Evolutionary conservation across 108 stramenopile species (phyloP).

Genomic region (Pseudonitzschia multiseries): DNA sequence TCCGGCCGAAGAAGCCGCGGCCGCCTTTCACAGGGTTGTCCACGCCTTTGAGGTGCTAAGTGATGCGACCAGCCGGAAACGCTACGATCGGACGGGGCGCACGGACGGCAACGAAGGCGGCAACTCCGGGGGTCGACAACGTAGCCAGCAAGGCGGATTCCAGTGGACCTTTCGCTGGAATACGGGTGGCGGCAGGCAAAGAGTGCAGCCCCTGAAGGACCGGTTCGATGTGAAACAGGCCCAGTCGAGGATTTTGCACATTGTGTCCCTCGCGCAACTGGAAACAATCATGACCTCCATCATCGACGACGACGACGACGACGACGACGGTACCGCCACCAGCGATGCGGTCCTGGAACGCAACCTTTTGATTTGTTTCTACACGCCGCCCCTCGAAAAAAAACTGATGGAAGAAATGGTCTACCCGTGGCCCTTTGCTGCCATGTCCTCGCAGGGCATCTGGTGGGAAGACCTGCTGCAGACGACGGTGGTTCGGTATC

Average conservation of each 20-base stretch:
- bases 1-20: constrained; percentile 58
- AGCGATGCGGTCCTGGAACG: constrained; percentile 39
- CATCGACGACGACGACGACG: constrained; percentile 10
- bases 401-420: constrained; percentile 60
- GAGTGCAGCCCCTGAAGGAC: constrained; percentile 45
- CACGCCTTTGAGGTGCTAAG: constrained; percentile 65
- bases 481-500: constrained; percentile 57
- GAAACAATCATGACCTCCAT: constrained; percentile 47
- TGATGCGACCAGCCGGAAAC: constrained; percentile 36
- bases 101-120: constrained; percentile 7
- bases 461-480: constrained; percentile 78
- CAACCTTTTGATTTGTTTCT: constrained; percentile 51
- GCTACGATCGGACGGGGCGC: constrained; percentile 54
- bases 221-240: constrained; percentile 56
- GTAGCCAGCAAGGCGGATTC: not conserved
- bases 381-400: constrained; percentile 44
- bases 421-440: constrained; percentile 74
- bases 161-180: constrained; percentile 30
- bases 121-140: constrained; percentile 15
- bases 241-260: constrained; percentile 55
- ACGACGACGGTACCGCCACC: constrained; percentile 18
- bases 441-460: constrained; percentile 53
- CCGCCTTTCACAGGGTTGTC: constrained; percentile 60
- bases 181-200: constrained; percentile 20
- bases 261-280: constrained; percentile 60